phyloP scores from a whole-genome alignment of 495 filamentous ascomycete genomes.

The Aspergillus taichungensis region DNA sequence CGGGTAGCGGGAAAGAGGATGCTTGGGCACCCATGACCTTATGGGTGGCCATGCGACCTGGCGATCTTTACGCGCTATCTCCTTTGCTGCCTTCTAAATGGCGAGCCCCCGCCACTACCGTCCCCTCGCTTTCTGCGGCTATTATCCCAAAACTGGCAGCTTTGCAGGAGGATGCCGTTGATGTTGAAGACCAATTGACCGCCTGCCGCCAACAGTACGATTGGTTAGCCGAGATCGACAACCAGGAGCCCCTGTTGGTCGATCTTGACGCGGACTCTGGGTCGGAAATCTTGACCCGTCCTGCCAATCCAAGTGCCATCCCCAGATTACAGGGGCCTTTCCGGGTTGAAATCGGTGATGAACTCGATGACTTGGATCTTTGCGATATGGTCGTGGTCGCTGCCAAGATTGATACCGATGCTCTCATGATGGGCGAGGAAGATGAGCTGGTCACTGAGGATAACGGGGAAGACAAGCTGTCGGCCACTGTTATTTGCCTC shows the following conservation, averaged over 20 bases:
- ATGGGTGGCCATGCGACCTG: slow-evolving; percentile 82
- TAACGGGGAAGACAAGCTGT: slow-evolving; percentile 54
- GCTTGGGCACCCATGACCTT: slow-evolving; percentile 88
- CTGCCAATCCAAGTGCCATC: slow-evolving; percentile 57
- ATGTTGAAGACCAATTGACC: slow-evolving; percentile 40
- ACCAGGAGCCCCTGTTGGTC: slow-evolving; percentile 51
- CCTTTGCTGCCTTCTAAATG: slow-evolving; percentile 76
- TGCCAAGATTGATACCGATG: slow-evolving; percentile 42
- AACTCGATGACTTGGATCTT: slow-evolving; percentile 60
- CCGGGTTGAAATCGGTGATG: slow-evolving; percentile 54
- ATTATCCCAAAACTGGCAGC: slow-evolving; percentile 58
- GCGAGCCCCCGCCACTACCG: slow-evolving; percentile 63
- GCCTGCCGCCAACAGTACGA: slow-evolving; percentile 58
- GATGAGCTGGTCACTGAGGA: slow-evolving; percentile 40
- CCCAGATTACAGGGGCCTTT: slow-evolving; percentile 84
- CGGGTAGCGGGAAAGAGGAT: slow-evolving; percentile 52
- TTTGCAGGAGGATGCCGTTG: slow-evolving; percentile 48
- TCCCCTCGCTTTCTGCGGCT: slow-evolving; percentile 67
- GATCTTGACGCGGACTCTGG: slow-evolving; percentile 32
- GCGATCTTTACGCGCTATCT: slow-evolving; percentile 85
- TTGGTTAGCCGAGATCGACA: slow-evolving; percentile 77
- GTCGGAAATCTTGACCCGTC: slow-evolving; percentile 63
- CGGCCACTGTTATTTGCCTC: slow-evolving; percentile 65
- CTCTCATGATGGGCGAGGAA: slow-evolving; percentile 44
- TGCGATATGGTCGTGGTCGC: slow-evolving; percentile 52